Evolutionary conservation across 2,329 filamentous ascomycete genomes (phyloP).

Genomic region (Amauroascus verrucosus): DNA sequence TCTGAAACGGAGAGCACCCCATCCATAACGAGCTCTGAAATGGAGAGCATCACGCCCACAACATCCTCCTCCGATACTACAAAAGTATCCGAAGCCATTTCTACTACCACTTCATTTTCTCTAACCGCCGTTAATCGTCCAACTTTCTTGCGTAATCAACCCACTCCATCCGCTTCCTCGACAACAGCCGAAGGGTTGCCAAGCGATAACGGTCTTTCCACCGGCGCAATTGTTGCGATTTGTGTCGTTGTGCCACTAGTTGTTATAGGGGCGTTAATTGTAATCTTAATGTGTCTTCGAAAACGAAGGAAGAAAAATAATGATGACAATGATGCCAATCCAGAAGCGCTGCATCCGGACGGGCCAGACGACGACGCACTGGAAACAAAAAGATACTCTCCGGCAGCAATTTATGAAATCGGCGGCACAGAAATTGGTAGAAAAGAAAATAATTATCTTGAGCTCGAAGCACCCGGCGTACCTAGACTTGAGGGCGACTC

Average conservation of each 20-base stretch:
- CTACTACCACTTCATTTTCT: not conserved
- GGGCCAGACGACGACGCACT: not conserved
- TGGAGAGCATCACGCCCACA: not conserved
- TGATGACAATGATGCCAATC: not conserved
- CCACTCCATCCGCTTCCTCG: not conserved
- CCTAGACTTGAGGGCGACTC: not conserved
- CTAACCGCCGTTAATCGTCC: not conserved
- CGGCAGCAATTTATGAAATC: slow-evolving; percentile 1
- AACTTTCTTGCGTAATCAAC: too few species aligned
- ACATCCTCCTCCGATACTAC: not conserved
- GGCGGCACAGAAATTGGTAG: not conserved
- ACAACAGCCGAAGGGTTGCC: not conserved
- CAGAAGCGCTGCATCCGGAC: not conserved
- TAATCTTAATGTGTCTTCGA: too few species aligned
- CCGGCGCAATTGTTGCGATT: not conserved
- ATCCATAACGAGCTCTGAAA: too few species aligned
- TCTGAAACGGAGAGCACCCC: too few species aligned
- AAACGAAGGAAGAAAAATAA: not conserved
- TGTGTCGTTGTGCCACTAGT: not conserved
- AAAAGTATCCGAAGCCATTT: not conserved
- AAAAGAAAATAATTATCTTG: not conserved
- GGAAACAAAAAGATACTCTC: not conserved
- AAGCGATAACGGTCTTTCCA: not conserved
- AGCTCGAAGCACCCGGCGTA: not conserved
- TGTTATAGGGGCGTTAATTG: not conserved